Evolutionary conservation across 345 rosid species (phyloP).

Genomic region (Aquilaria yunnanensis): DNA sequence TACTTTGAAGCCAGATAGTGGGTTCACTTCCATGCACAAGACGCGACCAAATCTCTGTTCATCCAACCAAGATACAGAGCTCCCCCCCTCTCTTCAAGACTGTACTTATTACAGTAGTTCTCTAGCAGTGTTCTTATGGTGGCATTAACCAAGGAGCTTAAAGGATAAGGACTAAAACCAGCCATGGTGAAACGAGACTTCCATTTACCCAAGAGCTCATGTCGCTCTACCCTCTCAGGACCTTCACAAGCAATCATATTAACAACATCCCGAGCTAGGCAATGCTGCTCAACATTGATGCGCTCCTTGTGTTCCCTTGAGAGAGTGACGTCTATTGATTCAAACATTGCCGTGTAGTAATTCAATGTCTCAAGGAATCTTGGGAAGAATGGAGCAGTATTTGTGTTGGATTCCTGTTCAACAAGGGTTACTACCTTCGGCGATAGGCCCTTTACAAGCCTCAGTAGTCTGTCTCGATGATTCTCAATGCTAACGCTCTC

Average conservation of each 20-base stretch:
- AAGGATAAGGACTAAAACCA: constrained; percentile 66
- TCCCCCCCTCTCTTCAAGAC: constrained; percentile 73
- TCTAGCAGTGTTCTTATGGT: constrained; percentile 62
- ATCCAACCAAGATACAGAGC: constrained; percentile 87
- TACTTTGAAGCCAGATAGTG: no score
- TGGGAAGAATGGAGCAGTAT: constrained; percentile 77
- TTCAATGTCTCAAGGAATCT: constrained; percentile 69
- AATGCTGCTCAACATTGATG: constrained; percentile 85
- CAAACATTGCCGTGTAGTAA: constrained; percentile 84
- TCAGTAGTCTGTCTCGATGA: constrained; percentile 62
- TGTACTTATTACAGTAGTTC: constrained; percentile 50
- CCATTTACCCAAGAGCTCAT: constrained; percentile 87
- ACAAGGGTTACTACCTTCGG: constrained; percentile 91
- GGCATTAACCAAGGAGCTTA: constrained; percentile 69
- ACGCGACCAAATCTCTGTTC: constrained; percentile 76
- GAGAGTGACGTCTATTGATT: constrained; percentile 74
- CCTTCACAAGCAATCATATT: constrained; percentile 94
- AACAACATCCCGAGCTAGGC: constrained; percentile 81
- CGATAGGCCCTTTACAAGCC: constrained; percentile 62
- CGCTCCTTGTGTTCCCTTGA: constrained; percentile 69
- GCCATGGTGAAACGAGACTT: constrained; percentile 63
- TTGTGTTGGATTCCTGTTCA: constrained; percentile 89
- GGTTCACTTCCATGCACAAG: constrained; percentile 79
- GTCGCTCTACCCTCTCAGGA: constrained; percentile 75
- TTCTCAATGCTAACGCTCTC: constrained; percentile 84